Evolutionary conservation across 306 rosid genomes (phyloP).

Genomic region (Urtica urens): DNA sequence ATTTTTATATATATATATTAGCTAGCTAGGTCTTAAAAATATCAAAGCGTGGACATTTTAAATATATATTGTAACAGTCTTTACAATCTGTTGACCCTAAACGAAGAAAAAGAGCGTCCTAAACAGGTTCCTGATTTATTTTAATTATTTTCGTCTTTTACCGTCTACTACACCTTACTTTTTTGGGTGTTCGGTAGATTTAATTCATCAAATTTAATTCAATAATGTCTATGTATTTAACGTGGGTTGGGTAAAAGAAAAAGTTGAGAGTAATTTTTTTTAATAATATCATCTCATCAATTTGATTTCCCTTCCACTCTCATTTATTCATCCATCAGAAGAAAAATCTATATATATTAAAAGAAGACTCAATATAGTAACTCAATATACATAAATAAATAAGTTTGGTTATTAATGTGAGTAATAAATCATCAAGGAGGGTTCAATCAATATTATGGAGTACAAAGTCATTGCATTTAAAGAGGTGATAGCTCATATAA

Average conservation of each 20-base stretch:
- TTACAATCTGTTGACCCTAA: constrained; percentile 5
- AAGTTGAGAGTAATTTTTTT: not conserved
- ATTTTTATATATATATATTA: too few species aligned
- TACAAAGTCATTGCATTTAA: not conserved
- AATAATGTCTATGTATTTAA: not conserved
- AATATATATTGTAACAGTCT: too few species aligned
- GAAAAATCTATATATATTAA: too few species aligned
- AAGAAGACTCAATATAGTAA: too few species aligned
- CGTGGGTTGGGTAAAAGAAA: not conserved
- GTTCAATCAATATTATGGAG: not conserved
- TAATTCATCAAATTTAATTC: not conserved
- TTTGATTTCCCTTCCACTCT: too few species aligned
- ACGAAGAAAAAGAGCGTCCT: not conserved
- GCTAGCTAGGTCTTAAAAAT: too few species aligned
- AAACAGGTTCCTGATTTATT: not conserved
- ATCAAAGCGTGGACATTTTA: too few species aligned
- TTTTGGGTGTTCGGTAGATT: not conserved
- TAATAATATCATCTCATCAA: not conserved
- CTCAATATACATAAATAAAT: not conserved
- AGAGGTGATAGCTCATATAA: not conserved
- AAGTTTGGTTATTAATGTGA: too few species aligned
- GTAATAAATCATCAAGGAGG: not conserved
- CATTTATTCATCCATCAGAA: too few species aligned
- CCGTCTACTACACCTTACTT: not conserved
- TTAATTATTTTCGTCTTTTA: not conserved